Evolutionary conservation across 2,329 filamentous ascomycete genomes (phyloP).

Genomic region (Paraphaeosphaeria minitans): DNA sequence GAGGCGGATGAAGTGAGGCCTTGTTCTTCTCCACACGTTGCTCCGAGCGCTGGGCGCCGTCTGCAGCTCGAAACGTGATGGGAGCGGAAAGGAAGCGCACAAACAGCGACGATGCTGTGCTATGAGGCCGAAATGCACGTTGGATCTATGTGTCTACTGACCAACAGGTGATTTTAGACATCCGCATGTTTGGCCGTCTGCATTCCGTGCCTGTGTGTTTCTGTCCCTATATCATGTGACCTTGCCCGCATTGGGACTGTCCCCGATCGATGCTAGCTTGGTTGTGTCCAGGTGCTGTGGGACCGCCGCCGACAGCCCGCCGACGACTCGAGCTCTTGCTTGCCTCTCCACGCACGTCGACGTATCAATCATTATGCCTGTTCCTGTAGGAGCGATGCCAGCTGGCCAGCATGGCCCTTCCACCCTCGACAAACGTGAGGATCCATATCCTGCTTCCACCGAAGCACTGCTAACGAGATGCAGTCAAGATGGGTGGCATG

Average conservation of each 20-base stretch:
- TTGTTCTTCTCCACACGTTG: constrained; percentile 30
- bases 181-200: neutral
- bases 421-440: constrained; percentile 72
- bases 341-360: constrained; percentile 14
- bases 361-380: constrained; percentile 55
- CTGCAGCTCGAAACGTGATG: constrained; percentile 34
- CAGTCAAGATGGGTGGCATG: constrained; percentile 97
- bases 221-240: constrained; percentile 2
- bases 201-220: neutral
- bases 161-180: neutral
- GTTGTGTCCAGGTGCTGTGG: neutral
- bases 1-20: constrained; percentile 34
- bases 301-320: constrained; percentile 7
- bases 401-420: constrained; percentile 60
- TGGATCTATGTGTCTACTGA: neutral
- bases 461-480: constrained; percentile 37
- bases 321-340: constrained; percentile 20
- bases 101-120: neutral
- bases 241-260: neutral
- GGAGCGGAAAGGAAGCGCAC: neutral
- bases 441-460: constrained; percentile 22
- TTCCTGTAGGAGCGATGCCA: constrained; percentile 57
- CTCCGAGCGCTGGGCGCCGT: constrained; percentile 28
- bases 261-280: neutral
- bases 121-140: neutral